phyloP scores from a whole-genome alignment of 139 green algal genomes.

The Haematococcus lacustris region DNA sequence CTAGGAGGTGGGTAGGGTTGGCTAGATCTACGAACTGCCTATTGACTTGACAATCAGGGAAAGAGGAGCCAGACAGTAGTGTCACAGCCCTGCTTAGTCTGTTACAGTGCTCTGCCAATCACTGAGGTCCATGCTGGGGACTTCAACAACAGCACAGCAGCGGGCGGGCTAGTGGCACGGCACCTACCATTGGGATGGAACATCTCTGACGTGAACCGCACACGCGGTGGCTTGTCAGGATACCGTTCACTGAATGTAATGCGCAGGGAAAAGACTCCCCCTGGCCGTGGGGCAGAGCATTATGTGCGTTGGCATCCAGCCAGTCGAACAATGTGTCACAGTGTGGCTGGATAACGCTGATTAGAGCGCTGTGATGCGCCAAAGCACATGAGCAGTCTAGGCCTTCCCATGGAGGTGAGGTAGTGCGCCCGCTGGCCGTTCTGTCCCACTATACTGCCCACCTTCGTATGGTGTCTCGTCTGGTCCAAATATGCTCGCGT shows the following conservation, averaged over 20 bases:
- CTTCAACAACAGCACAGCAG: no score
- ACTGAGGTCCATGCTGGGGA: no score
- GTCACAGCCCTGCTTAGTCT: no score
- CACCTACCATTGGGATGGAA: constrained; percentile 16
- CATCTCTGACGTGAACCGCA: constrained; percentile 81
- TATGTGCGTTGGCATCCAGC: neutral
- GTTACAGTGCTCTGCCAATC: no score
- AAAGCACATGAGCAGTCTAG: neutral
- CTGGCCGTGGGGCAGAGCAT: constrained; percentile 6
- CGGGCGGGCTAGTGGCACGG: neutral
- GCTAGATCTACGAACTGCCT: no score
- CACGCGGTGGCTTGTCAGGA: constrained; percentile 80
- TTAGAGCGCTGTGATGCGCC: neutral
- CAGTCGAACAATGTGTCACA: neutral
- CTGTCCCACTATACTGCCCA: constrained; percentile 8
- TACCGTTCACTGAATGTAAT: constrained; percentile 81
- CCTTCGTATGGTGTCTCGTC: constrained; percentile 65
- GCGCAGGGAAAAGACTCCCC: constrained; percentile 80
- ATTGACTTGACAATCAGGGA: no score
- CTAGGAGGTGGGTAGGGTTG: no score
- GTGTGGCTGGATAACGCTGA: neutral
- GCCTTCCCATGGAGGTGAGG: neutral
- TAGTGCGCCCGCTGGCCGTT: neutral
- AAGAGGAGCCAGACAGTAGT: no score
- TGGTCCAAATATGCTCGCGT: constrained; percentile 56